A percentile compares a stretch with the other conserved stretches of the same genome.
phyloP scores from a whole-genome alignment of 257 asterid genomes.

The Galeopsis tetrahit region DNA sequence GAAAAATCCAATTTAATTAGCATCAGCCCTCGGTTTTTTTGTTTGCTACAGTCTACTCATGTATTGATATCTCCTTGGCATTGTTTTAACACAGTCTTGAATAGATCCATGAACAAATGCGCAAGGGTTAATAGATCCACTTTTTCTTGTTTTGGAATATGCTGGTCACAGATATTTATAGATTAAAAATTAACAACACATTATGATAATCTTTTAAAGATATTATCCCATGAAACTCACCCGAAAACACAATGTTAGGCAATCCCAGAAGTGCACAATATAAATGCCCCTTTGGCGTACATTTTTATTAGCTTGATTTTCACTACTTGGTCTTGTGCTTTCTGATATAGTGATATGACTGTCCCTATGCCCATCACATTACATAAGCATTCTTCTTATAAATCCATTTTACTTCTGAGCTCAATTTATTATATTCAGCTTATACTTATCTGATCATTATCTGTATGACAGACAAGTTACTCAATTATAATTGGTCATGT shows the following conservation, averaged over 20 bases:
- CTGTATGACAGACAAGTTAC: neutral
- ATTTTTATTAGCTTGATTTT: constrained; percentile 10
- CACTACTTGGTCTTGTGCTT: neutral
- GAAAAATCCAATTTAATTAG: neutral
- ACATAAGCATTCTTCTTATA: neutral
- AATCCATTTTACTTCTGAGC: constrained; percentile 23
- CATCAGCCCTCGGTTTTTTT: neutral
- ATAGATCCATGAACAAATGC: constrained; percentile 7
- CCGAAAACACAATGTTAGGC: neutral
- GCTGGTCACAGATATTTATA: constrained; percentile 4
- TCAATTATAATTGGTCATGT: constrained; percentile 28
- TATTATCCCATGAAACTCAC: neutral
- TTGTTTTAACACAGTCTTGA: neutral
- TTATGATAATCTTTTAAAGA: neutral
- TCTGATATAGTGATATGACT: neutral
- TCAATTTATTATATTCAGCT: constrained; percentile 16
- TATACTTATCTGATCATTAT: constrained; percentile 8
- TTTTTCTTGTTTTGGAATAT: constrained; percentile 23
- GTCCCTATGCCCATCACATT: neutral
- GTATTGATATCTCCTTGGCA: neutral
- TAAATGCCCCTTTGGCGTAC: neutral
- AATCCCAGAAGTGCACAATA: neutral
- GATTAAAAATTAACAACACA: neutral
- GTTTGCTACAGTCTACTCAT: neutral
- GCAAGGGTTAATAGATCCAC: neutral